Conservation (phyloP, 768 basidiomycete genomes). For the Arthromyces matolae region DNA sequence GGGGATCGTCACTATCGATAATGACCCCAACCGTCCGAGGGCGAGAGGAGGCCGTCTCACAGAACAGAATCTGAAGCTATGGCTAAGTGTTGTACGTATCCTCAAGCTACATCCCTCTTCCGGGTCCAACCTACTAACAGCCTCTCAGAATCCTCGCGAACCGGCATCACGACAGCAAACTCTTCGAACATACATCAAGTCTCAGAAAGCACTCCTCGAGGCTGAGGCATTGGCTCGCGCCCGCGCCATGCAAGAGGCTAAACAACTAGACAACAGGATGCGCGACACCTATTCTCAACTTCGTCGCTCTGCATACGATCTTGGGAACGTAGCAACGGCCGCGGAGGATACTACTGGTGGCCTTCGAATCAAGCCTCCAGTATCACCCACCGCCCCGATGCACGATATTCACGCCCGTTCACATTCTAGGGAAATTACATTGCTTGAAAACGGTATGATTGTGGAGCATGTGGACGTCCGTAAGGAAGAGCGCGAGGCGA, state of each 20-base stretch:
- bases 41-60: conserved; percentile 67
- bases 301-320: conserved; percentile 74
- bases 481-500: conserved; percentile 72
- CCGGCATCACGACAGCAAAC: conserved; percentile 83
- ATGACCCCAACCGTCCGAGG: conserved; percentile 55
- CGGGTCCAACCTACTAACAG: conserved; percentile 12
- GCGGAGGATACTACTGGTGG: conserved; percentile 59
- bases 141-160: conserved; percentile 80
- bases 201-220: conserved; percentile 76
- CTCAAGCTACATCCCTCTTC: conserved; percentile 1
- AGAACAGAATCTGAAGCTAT: conserved; percentile 77
- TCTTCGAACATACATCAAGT: conserved; percentile 74
- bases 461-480: conserved; percentile 85
- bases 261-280: conserved; percentile 70
- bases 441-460: conserved; percentile 86
- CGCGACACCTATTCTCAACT: conserved; percentile 78
- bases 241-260: conserved; percentile 74
- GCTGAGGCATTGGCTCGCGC: conserved; percentile 79
- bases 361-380: conserved; percentile 68
- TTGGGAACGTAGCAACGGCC: conserved; percentile 43
- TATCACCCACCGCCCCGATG: conserved; percentile 37
- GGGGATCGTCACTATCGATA: conserved; percentile 44
- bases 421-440: conserved; percentile 68
- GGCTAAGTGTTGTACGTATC: conserved; percentile 66
- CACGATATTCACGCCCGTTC: conserved; percentile 41